A percentile compares a stretch with the other conserved stretches of the same genome.
Conservation (phyloP, 2,329 filamentous ascomycete genomes). For the Aspergillus amoenus region DNA sequence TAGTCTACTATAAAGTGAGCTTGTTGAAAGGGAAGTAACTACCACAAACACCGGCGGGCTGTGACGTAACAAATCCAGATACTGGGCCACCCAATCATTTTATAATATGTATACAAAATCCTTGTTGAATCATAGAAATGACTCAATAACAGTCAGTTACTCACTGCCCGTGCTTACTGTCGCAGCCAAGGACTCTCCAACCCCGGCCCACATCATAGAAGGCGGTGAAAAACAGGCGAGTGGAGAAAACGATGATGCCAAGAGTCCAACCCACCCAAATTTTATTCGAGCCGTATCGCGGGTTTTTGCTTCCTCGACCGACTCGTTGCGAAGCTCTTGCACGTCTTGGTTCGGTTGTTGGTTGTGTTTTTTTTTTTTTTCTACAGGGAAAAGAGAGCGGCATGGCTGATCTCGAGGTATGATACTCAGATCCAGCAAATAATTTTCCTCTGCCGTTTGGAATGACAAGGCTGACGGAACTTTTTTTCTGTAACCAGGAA, state of each 20-base stretch:
- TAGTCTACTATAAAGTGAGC: neutral
- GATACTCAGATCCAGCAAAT: conserved; percentile 16
- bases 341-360: conserved; percentile 13
- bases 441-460: conserved; percentile 10
- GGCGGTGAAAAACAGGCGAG: conserved; percentile 27
- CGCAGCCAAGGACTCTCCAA: neutral
- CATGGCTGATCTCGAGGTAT: conserved; percentile 44
- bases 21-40: neutral
- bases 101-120: neutral
- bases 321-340: conserved; percentile 14
- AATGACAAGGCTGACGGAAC: conserved; percentile 21
- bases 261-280: conserved; percentile 41
- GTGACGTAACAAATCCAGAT: neutral
- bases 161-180: neutral
- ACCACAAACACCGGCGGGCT: too few relatives aligned
- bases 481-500: conserved; percentile 38
- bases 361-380: conserved; percentile 4
- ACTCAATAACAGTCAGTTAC: neutral
- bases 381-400: conserved; percentile 7
- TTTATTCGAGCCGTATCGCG: conserved; percentile 31
- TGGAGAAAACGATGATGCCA: conserved; percentile 34
- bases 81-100: neutral
- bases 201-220: neutral
- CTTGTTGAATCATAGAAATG: neutral
- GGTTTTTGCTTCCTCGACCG: conserved; percentile 19